Percentiles rank a stretch among this genome's conserved stretches.
phyloP scores from a whole-genome alignment of 352 stramenopile genomes.

The Sclerospora graminicola region DNA sequence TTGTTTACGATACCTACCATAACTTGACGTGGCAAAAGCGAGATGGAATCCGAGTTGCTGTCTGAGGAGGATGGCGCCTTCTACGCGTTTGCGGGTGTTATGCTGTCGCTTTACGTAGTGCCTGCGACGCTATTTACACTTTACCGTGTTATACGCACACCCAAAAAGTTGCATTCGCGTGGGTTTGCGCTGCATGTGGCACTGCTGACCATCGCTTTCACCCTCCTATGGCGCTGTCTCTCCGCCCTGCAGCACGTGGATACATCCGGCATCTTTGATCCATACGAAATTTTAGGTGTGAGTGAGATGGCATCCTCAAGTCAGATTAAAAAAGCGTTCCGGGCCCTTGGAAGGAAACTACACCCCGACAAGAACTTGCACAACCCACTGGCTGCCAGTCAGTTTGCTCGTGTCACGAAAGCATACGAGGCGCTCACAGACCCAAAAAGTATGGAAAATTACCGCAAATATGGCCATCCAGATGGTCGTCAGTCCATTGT shows the following conservation, averaged over 20 bases:
- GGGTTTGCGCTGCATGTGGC: conserved; percentile 40
- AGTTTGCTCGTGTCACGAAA: conserved; percentile 71
- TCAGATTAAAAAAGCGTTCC: conserved; percentile 74
- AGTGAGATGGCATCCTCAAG: conserved; percentile 34
- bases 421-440: conserved; percentile 82
- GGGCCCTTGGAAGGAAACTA: conserved; percentile 46
- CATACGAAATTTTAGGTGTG: conserved; percentile 78
- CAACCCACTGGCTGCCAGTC: conserved; percentile 26
- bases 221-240: conserved; percentile 38
- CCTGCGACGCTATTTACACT: conserved; percentile 44
- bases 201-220: conserved; percentile 36
- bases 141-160: conserved; percentile 34
- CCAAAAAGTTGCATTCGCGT: conserved; percentile 35
- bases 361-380: conserved; percentile 78
- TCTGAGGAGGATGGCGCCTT: conserved; percentile 70
- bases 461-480: conserved; percentile 68
- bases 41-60: conserved; percentile 11
- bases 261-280: conserved; percentile 71
- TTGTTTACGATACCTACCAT: too few relatives aligned
- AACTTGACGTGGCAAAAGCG: conserved; percentile 3
- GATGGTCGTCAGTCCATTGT: conserved; percentile 67
- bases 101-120: conserved; percentile 71
- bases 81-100: conserved; percentile 75
- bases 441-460: conserved; percentile 61
- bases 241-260: conserved; percentile 58